These are phyloP conservation scores for Tetracladium setigerum DNA, from an alignment of 495 filamentous ascomycete genomes.

Conservation along the genomic window DNA sequence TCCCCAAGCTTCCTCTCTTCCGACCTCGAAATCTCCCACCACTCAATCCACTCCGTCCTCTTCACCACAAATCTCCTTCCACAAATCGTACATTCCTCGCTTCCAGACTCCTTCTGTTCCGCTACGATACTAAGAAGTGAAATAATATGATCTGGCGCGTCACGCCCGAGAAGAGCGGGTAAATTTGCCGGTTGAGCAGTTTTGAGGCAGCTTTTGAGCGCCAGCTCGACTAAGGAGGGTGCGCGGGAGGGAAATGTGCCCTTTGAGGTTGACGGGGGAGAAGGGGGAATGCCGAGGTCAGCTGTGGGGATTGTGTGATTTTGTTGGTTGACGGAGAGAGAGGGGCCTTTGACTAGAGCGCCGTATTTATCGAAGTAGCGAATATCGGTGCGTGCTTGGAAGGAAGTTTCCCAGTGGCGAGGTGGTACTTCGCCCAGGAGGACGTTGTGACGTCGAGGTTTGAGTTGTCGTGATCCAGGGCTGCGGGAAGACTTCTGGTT, in stretches of 20 bases:
- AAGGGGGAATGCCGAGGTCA: constrained; percentile 1
- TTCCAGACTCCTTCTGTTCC: constrained; percentile 40
- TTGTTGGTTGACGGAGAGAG: constrained; percentile 18
- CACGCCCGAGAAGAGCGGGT: constrained; percentile 8
- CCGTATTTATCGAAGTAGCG: constrained; percentile 18
- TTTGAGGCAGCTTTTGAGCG: constrained; percentile 16
- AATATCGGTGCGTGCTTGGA: constrained; percentile 15
- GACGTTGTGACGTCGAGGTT: background rate
- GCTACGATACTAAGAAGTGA: constrained; percentile 21
- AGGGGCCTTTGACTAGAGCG: constrained; percentile 12
- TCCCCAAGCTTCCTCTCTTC: background rate
- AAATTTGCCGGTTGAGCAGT: constrained; percentile 15
- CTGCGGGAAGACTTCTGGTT: too few species aligned
- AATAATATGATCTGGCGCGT: constrained; percentile 27
- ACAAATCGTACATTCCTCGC: constrained; percentile 54
- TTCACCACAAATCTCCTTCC: constrained; percentile 47
- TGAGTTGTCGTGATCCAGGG: too few species aligned
- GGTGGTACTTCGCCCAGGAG: background rate
- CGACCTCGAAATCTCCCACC: constrained; percentile 45
- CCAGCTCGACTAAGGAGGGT: constrained; percentile 23
- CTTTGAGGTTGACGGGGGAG: constrained; percentile 1
- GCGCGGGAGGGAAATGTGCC: constrained; percentile 9
- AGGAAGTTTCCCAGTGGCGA: constrained; percentile 15
- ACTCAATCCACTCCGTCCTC: constrained; percentile 66
- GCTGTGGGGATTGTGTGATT: constrained; percentile 1